Evolutionary conservation across 495 filamentous ascomycete genomes (phyloP), one percentile per base, ranked within the genome.

Genomic region (Staphylotrichum longicolle): DNA sequence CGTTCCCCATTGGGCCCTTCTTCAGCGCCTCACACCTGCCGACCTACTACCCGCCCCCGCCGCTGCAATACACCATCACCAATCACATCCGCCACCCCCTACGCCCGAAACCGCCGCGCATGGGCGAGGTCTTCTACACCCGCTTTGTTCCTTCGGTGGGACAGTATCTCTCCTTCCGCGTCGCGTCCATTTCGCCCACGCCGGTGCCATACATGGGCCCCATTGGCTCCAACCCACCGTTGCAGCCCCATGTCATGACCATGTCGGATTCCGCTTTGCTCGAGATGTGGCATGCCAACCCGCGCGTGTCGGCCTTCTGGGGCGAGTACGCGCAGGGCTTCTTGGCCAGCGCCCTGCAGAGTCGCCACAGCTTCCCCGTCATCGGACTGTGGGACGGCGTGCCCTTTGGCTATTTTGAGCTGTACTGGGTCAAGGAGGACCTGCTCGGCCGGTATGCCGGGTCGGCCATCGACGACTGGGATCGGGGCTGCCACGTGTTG

Each of bases 361-460:
- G 78, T 35, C 79, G 78, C 9, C 88, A 97, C 73, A 91, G 85
- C 53, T 96, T 96, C 76, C 95, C 94, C 0, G 90, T 87, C 2
- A 93, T 98, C 64, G 94, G 91, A 37, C 86, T 89, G 77, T 98
- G 93, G 92, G 91, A 96, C 56, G 93, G 91, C 3, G 88, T 93
- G 60, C 94, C 94, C 0, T 98, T 98, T 74, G 94, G 94, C 0
- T 98, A 95, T 67, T 96, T 98, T 69, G 95, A 98, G 77, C 83
- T 98, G 44, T 98, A 98, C 76, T 98, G 95, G 95, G 93, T 94
- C 3, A 96, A 96, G 66, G 94, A 98, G 71, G 95, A 98, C 69
- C 74, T 75, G 2, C 70, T 98, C 30, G 91, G 90, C 0, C 79
- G 79, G 34, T 75, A 88, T 53, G 70, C 93, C 37, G 82, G 84